Conservation (phyloP, 1,284 basidiomycete species). For the Tilletia caries region DNA sequence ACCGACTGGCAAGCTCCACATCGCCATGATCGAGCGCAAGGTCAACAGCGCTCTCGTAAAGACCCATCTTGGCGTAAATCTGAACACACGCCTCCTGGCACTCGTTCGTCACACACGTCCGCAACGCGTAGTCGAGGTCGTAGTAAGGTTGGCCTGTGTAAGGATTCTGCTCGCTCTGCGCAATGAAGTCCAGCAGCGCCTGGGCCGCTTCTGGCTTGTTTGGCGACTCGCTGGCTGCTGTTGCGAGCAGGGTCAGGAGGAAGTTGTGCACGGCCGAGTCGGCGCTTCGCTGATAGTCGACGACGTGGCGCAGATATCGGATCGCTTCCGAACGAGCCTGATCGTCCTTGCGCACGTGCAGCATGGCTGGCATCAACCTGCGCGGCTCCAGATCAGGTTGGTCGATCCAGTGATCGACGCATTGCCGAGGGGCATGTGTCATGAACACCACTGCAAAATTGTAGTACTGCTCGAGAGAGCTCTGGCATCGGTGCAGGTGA, state of each 20-base stretch:
- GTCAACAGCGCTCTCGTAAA: constrained; percentile 94
- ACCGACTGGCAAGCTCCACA: constrained; percentile 58
- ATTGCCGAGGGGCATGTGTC: constrained; percentile 77
- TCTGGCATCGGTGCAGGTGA: constrained; percentile 56
- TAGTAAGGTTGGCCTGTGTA: constrained; percentile 83
- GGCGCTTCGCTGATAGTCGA: constrained; percentile 74
- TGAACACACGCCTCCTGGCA: constrained; percentile 87
- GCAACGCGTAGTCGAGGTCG: constrained; percentile 91
- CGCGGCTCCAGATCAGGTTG: constrained; percentile 74
- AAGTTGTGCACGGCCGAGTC: constrained; percentile 90
- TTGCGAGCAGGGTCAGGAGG: constrained; percentile 79
- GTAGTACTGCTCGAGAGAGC: constrained; percentile 83
- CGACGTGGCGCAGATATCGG: constrained; percentile 77
- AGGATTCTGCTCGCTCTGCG: constrained; percentile 64
- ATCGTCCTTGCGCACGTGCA: constrained; percentile 65
- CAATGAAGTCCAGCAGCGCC: constrained; percentile 74
- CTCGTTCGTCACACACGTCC: constrained; percentile 72
- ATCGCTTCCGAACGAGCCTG: constrained; percentile 70
- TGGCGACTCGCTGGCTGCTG: constrained; percentile 26
- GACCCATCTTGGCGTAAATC: constrained; percentile 95
- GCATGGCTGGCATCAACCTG: constrained; percentile 81
- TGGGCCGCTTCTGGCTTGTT: constrained; percentile 68
- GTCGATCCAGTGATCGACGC: constrained; percentile 86
- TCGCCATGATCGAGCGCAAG: constrained; percentile 66
- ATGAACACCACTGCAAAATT: constrained; percentile 84